Evolutionary conservation across 768 basidiomycete genomes (phyloP).

Genomic region (Hypholoma sublateritium): DNA sequence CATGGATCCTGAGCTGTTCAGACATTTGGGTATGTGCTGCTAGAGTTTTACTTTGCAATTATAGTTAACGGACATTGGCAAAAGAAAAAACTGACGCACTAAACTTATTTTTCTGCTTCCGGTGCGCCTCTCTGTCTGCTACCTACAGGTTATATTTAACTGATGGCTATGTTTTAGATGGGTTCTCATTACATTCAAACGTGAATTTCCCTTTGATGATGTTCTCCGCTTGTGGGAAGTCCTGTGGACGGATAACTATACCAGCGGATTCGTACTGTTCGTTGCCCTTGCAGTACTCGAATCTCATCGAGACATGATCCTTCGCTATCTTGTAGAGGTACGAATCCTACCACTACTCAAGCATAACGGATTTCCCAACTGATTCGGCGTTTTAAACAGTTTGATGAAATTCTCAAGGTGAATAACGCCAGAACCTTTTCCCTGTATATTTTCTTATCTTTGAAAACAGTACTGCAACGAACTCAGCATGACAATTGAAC

Average conservation of each 20-base stretch:
- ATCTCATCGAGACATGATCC: conserved; percentile 91
- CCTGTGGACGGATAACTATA: conserved; percentile 90
- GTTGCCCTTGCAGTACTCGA: conserved; percentile 93
- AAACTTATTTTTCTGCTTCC: conserved; percentile 98
- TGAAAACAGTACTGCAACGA: conserved; percentile 81
- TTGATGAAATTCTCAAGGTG: conserved; percentile 80
- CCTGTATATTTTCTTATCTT: background rate
- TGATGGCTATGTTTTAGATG: conserved; percentile 47
- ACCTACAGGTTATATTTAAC: conserved; percentile 3
- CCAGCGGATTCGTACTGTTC: conserved; percentile 86
- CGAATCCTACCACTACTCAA: background rate
- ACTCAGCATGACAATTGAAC: conserved; percentile 93
- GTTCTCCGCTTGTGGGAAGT: conserved; percentile 93
- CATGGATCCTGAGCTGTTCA: conserved; percentile 96
- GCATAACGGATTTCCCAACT: background rate
- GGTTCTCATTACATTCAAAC: conserved; percentile 93
- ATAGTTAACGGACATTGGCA: background rate
- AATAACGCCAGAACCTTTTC: background rate
- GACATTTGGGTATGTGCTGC: conserved; percentile 68
- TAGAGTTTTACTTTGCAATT: background rate
- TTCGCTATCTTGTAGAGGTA: conserved; percentile 94
- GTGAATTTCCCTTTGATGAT: conserved; percentile 93
- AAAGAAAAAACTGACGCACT: conserved; percentile 84
- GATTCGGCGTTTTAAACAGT: conserved; percentile 40
- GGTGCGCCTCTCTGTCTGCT: conserved; percentile 45